Conservation (phyloP, 495 filamentous ascomycete species). For the Penicillium bialowiezense region DNA sequence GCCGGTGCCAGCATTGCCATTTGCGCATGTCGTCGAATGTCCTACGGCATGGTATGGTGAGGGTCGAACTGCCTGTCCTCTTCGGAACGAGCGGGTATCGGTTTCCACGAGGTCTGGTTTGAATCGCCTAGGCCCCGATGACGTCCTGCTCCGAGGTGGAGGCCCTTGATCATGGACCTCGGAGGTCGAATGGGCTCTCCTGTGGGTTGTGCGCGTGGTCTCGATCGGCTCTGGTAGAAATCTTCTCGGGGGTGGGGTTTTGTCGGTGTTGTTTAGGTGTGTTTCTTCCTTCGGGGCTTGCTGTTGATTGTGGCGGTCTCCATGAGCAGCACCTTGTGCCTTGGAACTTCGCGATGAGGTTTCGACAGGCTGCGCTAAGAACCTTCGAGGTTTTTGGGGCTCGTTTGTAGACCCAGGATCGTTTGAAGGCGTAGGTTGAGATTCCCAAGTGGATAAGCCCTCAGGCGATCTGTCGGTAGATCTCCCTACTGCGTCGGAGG, state of each 20-base stretch:
- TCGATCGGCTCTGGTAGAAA: slow-evolving; percentile 31
- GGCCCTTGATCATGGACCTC: slow-evolving; percentile 9
- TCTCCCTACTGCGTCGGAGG: neutral
- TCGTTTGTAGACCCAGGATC: neutral
- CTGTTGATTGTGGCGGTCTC: neutral
- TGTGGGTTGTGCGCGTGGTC: slow-evolving; percentile 23
- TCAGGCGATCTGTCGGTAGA: neutral
- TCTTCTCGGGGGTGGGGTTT: slow-evolving; percentile 14
- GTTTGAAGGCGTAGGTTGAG: neutral
- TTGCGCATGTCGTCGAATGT: neutral
- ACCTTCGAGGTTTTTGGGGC: slow-evolving; percentile 13
- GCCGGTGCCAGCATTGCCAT: neutral
- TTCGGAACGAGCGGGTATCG: slow-evolving; percentile 45
- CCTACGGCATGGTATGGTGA: slow-evolving; percentile 10
- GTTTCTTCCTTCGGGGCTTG: slow-evolving; percentile 7
- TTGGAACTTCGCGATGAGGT: slow-evolving; percentile 58
- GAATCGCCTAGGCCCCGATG: slow-evolving; percentile 42
- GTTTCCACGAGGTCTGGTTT: slow-evolving; percentile 59
- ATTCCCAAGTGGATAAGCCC: neutral
- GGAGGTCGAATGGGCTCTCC: slow-evolving; percentile 1
- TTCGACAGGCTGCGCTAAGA: slow-evolving; percentile 65
- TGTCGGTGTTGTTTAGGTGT: neutral
- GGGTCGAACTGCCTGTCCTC: slow-evolving; percentile 21
- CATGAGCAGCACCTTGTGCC: slow-evolving; percentile 28
- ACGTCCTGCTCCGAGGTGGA: slow-evolving; percentile 2